Conservation (phyloP, 306 rosid genomes). For the Rosa rugosa region DNA sequence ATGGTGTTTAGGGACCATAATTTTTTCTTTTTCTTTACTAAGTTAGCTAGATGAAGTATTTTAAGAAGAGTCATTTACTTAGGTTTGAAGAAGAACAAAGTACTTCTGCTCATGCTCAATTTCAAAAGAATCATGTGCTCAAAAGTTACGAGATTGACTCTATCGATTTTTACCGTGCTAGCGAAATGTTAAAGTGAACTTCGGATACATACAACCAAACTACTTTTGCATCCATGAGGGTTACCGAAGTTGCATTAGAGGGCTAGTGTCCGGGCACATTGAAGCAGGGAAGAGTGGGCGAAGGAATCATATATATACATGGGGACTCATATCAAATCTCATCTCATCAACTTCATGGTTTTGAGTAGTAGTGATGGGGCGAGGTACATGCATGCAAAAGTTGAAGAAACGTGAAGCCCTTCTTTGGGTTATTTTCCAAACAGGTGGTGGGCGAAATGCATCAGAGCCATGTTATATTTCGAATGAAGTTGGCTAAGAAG, state of each 20-base stretch:
- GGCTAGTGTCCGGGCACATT: background rate
- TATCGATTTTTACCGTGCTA: too few relatives aligned
- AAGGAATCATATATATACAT: background rate
- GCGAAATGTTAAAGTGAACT: background rate
- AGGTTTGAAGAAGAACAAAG: too few relatives aligned
- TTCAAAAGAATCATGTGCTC: background rate
- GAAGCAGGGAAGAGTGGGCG: background rate
- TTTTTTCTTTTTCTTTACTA: too few relatives aligned
- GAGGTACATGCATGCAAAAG: background rate
- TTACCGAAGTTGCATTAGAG: background rate
- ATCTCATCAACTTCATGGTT: background rate
- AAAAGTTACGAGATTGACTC: too few relatives aligned
- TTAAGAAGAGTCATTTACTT: background rate
- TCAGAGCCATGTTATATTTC: conserved; percentile 1
- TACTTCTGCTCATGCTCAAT: background rate
- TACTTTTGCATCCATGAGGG: background rate
- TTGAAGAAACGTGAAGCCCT: background rate
- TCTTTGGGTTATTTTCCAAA: conserved; percentile 14
- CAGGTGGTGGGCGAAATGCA: conserved; percentile 4
- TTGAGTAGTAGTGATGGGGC: background rate
- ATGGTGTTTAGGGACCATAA: background rate
- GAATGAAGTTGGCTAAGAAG: conserved; percentile 20
- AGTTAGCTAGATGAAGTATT: background rate
- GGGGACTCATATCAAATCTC: background rate
- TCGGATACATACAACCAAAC: background rate